phyloP scores from a whole-genome alignment of 1,284 basidiomycete genomes.

The Exobasidium cylindrosporum region DNA sequence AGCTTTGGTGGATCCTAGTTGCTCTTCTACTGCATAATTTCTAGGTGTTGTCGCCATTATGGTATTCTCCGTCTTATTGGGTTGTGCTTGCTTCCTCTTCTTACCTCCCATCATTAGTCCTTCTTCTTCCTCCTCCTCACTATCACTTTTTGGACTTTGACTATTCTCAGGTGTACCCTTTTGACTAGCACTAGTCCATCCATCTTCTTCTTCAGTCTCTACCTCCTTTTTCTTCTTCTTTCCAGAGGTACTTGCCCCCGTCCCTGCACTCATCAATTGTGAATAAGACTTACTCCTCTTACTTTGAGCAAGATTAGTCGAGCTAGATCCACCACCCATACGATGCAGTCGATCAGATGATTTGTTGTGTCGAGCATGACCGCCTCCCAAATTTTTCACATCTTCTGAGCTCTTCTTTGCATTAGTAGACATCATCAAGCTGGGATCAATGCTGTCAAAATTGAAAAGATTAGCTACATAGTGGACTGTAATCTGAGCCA shows the following conservation, averaged over 20 bases:
- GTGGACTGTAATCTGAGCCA: too few relatives aligned
- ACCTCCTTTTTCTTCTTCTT: constrained; percentile 15
- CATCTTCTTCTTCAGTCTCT: constrained; percentile 25
- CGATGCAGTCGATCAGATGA: constrained; percentile 38
- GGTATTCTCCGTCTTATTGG: constrained; percentile 20
- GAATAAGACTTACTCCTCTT: constrained; percentile 43
- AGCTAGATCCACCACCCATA: constrained; percentile 24
- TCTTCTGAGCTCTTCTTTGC: constrained; percentile 19
- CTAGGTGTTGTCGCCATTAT: constrained; percentile 25
- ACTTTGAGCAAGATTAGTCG: constrained; percentile 24
- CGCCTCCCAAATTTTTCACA: constrained; percentile 15
- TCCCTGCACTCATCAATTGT: constrained; percentile 23
- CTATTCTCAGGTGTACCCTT: constrained; percentile 27
- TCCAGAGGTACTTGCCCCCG: constrained; percentile 16
- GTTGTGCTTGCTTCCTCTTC: constrained; percentile 26
- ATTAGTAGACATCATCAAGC: constrained; percentile 40
- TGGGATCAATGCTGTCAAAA: constrained; percentile 30
- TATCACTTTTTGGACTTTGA: constrained; percentile 19
- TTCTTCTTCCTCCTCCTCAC: constrained; percentile 26
- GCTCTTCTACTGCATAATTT: constrained; percentile 19
- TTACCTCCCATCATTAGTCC: constrained; percentile 38
- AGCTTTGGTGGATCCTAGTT: not conserved
- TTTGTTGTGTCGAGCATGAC: constrained; percentile 25
- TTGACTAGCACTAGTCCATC: constrained; percentile 37
- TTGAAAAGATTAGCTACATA: not conserved